Base-by-base conservation (phyloP, 192 early-diverging fungal species). In the Backusella tarrabulga region DNA sequence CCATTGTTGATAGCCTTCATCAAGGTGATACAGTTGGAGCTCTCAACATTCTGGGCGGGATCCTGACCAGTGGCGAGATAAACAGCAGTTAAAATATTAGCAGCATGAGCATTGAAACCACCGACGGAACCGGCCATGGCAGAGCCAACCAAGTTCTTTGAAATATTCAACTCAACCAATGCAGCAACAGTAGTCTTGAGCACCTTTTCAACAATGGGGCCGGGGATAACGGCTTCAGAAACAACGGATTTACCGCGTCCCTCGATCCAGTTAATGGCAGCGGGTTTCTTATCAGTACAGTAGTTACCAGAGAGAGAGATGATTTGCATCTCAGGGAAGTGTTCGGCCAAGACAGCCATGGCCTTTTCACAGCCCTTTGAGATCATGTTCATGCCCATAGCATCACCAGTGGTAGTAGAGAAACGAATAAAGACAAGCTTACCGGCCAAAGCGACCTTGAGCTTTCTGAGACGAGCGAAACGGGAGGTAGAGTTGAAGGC, bases 371-470 rank as follows among this genome's bases (percentile, higher is more conserved):
- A 94, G 38, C 95, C 95, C 83, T 97, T 97, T n/a, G 96, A 97
- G 42, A 97, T 97, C 96, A 98, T 97, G 82, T 97, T 97, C 96
- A 97, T 97, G 23, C 96, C 97, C 97, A 98, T 98, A 8, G 97
- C 97, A 83, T 98, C 97, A 73, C 97, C 97, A 1, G 97, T 98
- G 1, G 91, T 87, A 3, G 96, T 95, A 6, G 93, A 86, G 86
- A 98, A 98, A 34, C 97, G 93, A 74, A 98, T 91, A 73, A 88
- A 98, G 0, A 96, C 85, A 54, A 97, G 83, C 34, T 91, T 88
- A 6, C 97, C 97, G 35, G 95, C 94, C 14, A 97, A 60, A 6
- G 92, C 91, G 9, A 93, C 85, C 88, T 98, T 97, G 68, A 98
- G 87, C 67, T 84, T 84, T 41, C 88, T 91, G 70, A 98, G 85